These are phyloP conservation scores for Tetracladium marchalianum DNA, from an alignment of 495 filamentous ascomycete species.

Conservation along the genomic window DNA sequence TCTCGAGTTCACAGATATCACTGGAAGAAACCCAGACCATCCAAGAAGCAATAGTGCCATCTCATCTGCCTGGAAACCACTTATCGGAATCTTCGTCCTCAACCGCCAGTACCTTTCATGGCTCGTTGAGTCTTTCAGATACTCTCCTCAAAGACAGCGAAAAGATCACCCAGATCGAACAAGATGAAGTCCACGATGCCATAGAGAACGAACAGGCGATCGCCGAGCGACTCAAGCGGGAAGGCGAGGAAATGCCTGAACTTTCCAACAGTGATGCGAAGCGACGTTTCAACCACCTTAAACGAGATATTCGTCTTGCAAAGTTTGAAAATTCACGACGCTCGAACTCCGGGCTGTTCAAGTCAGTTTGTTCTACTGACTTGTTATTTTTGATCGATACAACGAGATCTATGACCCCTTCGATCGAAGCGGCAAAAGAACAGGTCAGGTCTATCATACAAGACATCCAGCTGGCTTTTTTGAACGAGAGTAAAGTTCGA, in stretches of 20 bases:
- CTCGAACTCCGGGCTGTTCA: slow-evolving; percentile 20
- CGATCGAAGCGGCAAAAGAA: slow-evolving; percentile 26
- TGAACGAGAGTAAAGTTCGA: slow-evolving; percentile 31
- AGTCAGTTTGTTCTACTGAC: slow-evolving; percentile 26
- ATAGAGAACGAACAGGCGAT: too few species aligned
- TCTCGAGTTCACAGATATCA: too few species aligned
- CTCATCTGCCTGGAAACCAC: too few species aligned
- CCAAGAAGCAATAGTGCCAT: too few species aligned
- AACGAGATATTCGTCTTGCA: slow-evolving; percentile 14
- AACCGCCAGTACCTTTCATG: too few species aligned
- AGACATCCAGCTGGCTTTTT: slow-evolving; percentile 24
- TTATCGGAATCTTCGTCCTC: too few species aligned
- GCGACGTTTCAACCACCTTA: slow-evolving; percentile 18
- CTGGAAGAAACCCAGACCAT: too few species aligned
- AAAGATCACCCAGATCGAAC: too few species aligned
- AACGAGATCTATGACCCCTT: slow-evolving; percentile 23
- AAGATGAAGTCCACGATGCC: too few species aligned
- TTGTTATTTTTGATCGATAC: slow-evolving; percentile 32
- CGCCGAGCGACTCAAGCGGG: background rate
- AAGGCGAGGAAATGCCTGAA: background rate
- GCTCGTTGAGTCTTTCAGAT: too few species aligned
- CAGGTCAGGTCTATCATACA: slow-evolving; percentile 26
- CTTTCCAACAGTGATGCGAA: slow-evolving; percentile 16
- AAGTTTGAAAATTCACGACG: slow-evolving; percentile 5
- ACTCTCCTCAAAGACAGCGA: too few species aligned